phyloP scores from a whole-genome alignment of 768 basidiomycete genomes.

The Strobilomyces dryophilus region DNA sequence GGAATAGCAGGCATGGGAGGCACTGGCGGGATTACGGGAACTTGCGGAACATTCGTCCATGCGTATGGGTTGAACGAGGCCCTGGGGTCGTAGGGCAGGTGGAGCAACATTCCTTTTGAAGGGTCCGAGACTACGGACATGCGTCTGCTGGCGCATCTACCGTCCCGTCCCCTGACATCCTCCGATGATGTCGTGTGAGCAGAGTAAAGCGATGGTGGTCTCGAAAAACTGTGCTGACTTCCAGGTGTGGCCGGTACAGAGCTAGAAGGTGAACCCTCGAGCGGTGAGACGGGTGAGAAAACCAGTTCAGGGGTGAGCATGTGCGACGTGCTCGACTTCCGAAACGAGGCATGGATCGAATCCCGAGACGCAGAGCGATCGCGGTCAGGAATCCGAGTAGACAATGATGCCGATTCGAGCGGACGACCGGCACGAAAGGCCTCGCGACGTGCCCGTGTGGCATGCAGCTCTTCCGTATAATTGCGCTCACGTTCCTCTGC shows the following conservation, averaged over 20 bases:
- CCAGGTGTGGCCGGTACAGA: slow-evolving; percentile 40
- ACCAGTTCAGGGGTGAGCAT: slow-evolving; percentile 46
- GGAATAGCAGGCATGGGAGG: slow-evolving; percentile 34
- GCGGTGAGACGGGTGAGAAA: slow-evolving; percentile 30
- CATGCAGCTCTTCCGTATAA: slow-evolving; percentile 58
- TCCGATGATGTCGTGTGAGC: slow-evolving; percentile 54
- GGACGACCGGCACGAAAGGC: slow-evolving; percentile 44
- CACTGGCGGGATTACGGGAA: slow-evolving; percentile 33
- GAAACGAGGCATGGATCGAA: slow-evolving; percentile 27
- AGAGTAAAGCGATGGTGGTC: slow-evolving; percentile 56
- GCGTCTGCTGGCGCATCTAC: slow-evolving; percentile 36
- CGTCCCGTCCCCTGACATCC: slow-evolving; percentile 42
- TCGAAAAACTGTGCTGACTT: slow-evolving; percentile 38
- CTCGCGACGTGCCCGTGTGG: slow-evolving; percentile 60
- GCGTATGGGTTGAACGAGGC: slow-evolving; percentile 26
- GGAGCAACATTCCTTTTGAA: slow-evolving; percentile 27
- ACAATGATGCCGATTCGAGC: slow-evolving; percentile 20
- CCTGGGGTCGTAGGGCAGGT: slow-evolving; percentile 27
- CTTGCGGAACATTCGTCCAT: slow-evolving; percentile 19
- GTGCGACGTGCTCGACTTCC: slow-evolving; percentile 33
- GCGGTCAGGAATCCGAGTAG: slow-evolving; percentile 21
- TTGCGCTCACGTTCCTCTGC: slow-evolving; percentile 51
- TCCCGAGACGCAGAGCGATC: slow-evolving; percentile 37
- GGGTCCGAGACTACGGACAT: slow-evolving; percentile 37
- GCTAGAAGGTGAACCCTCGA: slow-evolving; percentile 48